phyloP scores from a whole-genome alignment of 192 early-diverging fungal genomes.

The Umbelopsis sp. region DNA sequence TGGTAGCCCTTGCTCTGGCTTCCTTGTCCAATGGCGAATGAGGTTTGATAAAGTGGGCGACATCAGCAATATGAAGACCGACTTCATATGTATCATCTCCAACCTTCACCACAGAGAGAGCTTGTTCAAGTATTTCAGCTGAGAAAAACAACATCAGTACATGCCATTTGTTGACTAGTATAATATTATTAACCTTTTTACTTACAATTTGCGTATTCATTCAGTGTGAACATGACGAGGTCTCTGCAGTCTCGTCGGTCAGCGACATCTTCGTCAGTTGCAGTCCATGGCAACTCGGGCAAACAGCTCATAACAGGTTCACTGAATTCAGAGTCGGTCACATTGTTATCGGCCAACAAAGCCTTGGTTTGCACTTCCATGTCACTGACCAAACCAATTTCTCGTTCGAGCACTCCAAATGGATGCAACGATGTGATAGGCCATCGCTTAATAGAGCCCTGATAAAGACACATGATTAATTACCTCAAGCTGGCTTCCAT shows the following conservation, averaged over 20 bases:
- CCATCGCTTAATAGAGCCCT: conserved; percentile 69
- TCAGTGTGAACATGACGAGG: conserved; percentile 83
- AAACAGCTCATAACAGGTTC: conserved; percentile 76
- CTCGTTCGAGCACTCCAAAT: conserved; percentile 67
- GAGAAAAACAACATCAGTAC: not conserved
- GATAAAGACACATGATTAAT: conserved; percentile 25
- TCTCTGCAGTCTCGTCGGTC: conserved; percentile 73
- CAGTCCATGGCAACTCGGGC: conserved; percentile 74
- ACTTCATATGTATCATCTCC: conserved; percentile 80
- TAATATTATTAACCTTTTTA: not conserved
- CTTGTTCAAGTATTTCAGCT: conserved; percentile 66
- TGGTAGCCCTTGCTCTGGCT: conserved; percentile 87
- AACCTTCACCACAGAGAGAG: conserved; percentile 63
- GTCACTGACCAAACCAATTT: conserved; percentile 76
- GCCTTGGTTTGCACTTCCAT: conserved; percentile 79
- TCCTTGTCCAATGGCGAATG: conserved; percentile 92
- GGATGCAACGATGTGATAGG: conserved; percentile 67
- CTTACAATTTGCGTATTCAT: conserved; percentile 70
- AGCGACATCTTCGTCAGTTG: conserved; percentile 67
- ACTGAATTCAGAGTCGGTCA: conserved; percentile 69
- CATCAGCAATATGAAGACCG: conserved; percentile 89
- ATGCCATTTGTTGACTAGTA: not conserved
- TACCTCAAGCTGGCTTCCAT: not conserved
- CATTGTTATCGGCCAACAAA: conserved; percentile 77
- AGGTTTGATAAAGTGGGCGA: conserved; percentile 93